phyloP scores from a whole-genome alignment of 2,329 filamentous ascomycete species.

The Botrytis pseudocinerea region DNA sequence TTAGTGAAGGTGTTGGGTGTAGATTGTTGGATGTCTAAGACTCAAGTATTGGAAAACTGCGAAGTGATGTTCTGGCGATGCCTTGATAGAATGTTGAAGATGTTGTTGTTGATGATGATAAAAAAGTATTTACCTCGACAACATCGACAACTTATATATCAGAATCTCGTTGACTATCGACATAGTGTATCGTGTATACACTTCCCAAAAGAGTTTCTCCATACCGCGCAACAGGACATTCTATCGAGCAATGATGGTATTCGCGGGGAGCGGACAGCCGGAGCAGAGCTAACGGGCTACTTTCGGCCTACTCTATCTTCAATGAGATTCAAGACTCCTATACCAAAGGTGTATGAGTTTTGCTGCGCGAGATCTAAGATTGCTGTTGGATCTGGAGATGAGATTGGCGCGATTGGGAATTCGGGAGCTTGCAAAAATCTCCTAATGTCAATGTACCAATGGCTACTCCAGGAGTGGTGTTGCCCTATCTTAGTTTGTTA shows the following conservation, averaged over 20 bases:
- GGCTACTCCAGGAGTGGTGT: conserved; percentile 12
- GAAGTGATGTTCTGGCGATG: conserved; percentile 10
- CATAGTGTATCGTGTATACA: not conserved
- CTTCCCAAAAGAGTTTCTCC: conserved; percentile 3
- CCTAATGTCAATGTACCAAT: conserved; percentile 4
- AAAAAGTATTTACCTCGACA: conserved; percentile 5
- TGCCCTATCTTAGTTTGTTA: conserved; percentile 9
- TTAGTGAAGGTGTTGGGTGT: conserved; percentile 8
- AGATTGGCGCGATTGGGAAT: not conserved
- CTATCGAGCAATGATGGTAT: not conserved
- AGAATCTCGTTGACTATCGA: not conserved
- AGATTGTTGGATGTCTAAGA: conserved; percentile 10
- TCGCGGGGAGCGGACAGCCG: not conserved
- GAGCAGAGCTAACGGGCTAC: conserved; percentile 14
- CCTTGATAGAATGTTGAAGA: conserved; percentile 13
- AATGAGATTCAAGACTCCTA: not conserved
- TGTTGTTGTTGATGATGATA: conserved; percentile 19
- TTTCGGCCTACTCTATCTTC: conserved; percentile 7
- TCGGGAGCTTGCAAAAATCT: conserved; percentile 14
- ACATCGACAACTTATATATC: conserved; percentile 13
- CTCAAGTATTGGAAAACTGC: conserved; percentile 14
- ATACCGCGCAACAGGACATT: conserved; percentile 8
- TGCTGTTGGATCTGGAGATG: not conserved
- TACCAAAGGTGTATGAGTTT: not conserved
- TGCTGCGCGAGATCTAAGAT: not conserved